A percentile compares a stretch with the other conserved stretches of the same genome.
phyloP scores from a whole-genome alignment of 441 rosid species.

The Gossypium armourianum region DNA sequence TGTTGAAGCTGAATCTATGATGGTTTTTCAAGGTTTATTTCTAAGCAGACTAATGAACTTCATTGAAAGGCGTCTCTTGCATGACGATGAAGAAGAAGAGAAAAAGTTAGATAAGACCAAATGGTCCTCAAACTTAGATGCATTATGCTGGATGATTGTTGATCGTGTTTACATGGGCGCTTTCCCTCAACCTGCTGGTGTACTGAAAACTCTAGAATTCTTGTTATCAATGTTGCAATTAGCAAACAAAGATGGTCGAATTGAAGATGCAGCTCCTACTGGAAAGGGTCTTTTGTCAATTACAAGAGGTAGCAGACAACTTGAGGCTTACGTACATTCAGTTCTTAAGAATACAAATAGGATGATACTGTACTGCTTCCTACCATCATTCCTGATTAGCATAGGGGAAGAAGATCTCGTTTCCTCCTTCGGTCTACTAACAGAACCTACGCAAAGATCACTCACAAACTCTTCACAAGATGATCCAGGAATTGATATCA shows the following conservation, averaged over 20 bases:
- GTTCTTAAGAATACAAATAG: conserved; percentile 87
- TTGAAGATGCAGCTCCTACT: conserved; percentile 77
- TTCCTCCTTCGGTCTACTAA: conserved; percentile 57
- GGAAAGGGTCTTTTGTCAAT: conserved; percentile 89
- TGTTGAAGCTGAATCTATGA: conserved; percentile 55
- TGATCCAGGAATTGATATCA: conserved; percentile 71
- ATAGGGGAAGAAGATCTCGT: conserved; percentile 87
- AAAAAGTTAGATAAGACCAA: conserved; percentile 81
- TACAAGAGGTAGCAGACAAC: conserved; percentile 74
- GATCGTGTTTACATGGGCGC: conserved; percentile 97
- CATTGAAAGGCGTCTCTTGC: conserved; percentile 91
- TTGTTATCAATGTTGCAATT: conserved; percentile 88
- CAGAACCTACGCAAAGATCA: conserved; percentile 57
- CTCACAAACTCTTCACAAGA: conserved; percentile 42
- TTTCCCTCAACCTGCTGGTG: conserved; percentile 78
- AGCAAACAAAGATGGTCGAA: conserved; percentile 92
- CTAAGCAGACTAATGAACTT: conserved; percentile 82
- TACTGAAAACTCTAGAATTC: conserved; percentile 80
- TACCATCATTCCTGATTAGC: conserved; percentile 76
- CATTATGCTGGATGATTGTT: conserved; percentile 90
- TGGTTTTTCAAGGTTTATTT: conserved; percentile 72
- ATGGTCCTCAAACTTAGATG: conserved; percentile 91
- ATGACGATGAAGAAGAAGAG: conserved; percentile 96
- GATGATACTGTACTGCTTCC: conserved; percentile 81
- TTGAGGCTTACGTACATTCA: conserved; percentile 86